Base-by-base conservation (phyloP, 1,139 yeast genomes). In the Sugiyamaella sp. region DNA sequence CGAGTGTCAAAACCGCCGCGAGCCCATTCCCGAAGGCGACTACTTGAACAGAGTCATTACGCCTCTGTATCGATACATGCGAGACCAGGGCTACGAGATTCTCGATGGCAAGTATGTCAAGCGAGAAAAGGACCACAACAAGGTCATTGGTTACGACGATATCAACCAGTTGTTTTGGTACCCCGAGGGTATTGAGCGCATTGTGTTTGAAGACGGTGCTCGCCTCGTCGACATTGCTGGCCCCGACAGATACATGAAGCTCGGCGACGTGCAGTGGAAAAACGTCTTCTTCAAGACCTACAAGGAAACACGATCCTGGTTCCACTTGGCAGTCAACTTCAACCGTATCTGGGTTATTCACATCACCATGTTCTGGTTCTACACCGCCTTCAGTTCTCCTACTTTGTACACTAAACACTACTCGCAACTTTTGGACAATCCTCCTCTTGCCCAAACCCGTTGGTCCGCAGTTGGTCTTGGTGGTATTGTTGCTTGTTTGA, bases 111-210 rank as follows among this genome's bases (percentile, higher is more conserved):
- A 95, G 74, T 95, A 86, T 67, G 95, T 93, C 65, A 95, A 95
- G 77, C 91, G 99, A 73, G 99, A 93, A 79, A 87, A 81, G 67
- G 99, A 93, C 74, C 99, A 95, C 77, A 87, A 90, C 77, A 81
- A 87, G 70, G 82, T 93, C 63, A 85, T 93, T 69, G 99, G 99
- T 73, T 93, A 93, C 72, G 99, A 93, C 77, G 99, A 95, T 78
- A 95, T 93, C 58, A 93, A 95, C 75, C 99, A 95, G 78, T 81
- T 93, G 66, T 93, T 93, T 76, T 93, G 99, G 99, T 95, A 93
- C 75, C 98, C 99, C 43, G 98, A 93, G 75, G 99, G 99, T 79
- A 87, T 93, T 65, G 87, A 95, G 58, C 86, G 95, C 75, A 91
- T 93, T 67, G 81, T 86, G 49, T 82, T 91, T 68, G 91, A 86